Evolutionary conservation across 345 rosid genomes (phyloP), one percentile per base, ranked within the genome.

Genomic region (Populus tremula): DNA sequence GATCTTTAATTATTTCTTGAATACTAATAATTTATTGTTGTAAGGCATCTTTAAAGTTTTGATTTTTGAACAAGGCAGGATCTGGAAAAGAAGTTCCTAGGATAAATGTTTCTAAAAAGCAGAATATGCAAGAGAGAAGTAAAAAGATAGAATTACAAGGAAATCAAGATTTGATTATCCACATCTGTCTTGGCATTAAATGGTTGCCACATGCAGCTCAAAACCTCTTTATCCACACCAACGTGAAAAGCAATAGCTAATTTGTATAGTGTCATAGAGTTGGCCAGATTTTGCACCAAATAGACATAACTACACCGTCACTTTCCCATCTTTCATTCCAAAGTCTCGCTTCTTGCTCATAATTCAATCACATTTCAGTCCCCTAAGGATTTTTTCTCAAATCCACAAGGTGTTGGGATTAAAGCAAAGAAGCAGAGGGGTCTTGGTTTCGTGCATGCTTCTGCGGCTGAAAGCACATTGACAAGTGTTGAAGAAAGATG

Each of bases 401-500:
- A 69, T 70, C 73, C 80, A 23, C 84, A 76, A n/a, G 78, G 83
- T 61, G 78, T 81, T 65, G 61, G 64, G n/a, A 61, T 66, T 49
- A 56, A 65, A 41, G 72, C 82, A 64, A 81, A 79, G 76, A 85
- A 74, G 78, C 71, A 33, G 50, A 74, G 56, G 72, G 79, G 59
- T 75, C 62, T 38, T 73, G 82, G 86, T 68, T 82, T 41, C 35
- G 23, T 74, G 41, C 59, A 71, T 69, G 94, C 96, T 78, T 79
- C 97, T 78, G 76, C 77, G 62, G 68, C 86, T 75, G 89, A 77
- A 21, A 78, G 66, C 67, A 73, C 84, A 61, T 29, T 87, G 41
- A 49, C 89, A 14, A 65, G 45, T 66, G 84, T 67, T 68, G 74
- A 82, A 50, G 88, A 86, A 45, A 88, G 88, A 77, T 95, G 98